Evolutionary conservation across 306 rosid species (phyloP).

Genomic region (Lathyrus aphaca): DNA sequence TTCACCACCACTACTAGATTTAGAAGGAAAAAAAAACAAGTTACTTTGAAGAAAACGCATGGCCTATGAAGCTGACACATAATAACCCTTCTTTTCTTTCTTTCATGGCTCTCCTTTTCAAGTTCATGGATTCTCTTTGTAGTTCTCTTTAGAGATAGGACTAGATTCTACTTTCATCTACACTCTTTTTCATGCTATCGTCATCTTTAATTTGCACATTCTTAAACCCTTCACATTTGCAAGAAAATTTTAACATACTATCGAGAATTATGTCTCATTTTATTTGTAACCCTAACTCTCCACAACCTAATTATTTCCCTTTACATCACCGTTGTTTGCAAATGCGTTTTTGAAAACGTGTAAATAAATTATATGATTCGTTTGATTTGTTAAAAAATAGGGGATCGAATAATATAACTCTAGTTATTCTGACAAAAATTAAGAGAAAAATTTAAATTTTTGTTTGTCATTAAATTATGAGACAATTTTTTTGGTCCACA

Average conservation of each 20-base stretch:
- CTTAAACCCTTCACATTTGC: slow-evolving; percentile 41
- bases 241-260: slow-evolving; percentile 45
- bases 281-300: too few species aligned
- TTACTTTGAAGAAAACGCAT: slow-evolving; percentile 57
- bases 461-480: too few species aligned
- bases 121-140: slow-evolving; percentile 86
- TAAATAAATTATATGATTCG: too few species aligned
- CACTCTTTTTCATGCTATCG: slow-evolving; percentile 56
- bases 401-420: too few species aligned
- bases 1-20: slow-evolving; percentile 13
- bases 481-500: too few species aligned
- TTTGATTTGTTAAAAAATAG: too few species aligned
- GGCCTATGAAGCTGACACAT: slow-evolving; percentile 63
- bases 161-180: slow-evolving; percentile 59
- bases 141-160: slow-evolving; percentile 75
- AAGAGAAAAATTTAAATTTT: too few species aligned
- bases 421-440: too few species aligned
- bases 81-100: slow-evolving; percentile 22
- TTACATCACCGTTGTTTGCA: too few species aligned
- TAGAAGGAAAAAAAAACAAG: slow-evolving; percentile 37
- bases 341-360: too few species aligned
- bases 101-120: slow-evolving; percentile 73
- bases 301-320: too few species aligned
- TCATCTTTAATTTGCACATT: slow-evolving; percentile 40
- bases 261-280: too few species aligned